Evolutionary conservation across 495 filamentous ascomycete genomes (phyloP).

Genomic region (Xylaria cubensis): DNA sequence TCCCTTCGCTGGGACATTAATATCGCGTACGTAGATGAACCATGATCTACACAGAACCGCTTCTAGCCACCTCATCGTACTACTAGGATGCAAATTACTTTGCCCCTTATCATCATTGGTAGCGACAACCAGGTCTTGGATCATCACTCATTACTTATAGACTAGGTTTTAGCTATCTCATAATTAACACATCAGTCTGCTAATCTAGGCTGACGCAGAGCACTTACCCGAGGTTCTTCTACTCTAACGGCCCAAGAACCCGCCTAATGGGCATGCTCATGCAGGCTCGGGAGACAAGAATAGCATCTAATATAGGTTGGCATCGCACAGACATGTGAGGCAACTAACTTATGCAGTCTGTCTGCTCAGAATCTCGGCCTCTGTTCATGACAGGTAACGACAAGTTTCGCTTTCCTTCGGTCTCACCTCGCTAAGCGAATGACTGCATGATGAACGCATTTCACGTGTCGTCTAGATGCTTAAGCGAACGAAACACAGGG

Average conservation of each 20-base stretch:
- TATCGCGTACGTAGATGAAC: slow-evolving; percentile 22
- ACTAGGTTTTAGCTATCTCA: not conserved
- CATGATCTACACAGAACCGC: slow-evolving; percentile 29
- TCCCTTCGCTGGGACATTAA: slow-evolving; percentile 27
- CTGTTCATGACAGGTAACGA: slow-evolving; percentile 32
- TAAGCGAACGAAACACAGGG: slow-evolving; percentile 42
- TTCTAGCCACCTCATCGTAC: slow-evolving; percentile 30
- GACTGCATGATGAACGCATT: slow-evolving; percentile 31
- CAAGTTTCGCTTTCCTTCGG: slow-evolving; percentile 40
- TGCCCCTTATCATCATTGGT: not conserved
- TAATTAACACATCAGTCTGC: not conserved
- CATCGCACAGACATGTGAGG: slow-evolving; percentile 22
- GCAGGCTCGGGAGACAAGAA: slow-evolving; percentile 31
- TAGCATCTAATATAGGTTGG: slow-evolving; percentile 16
- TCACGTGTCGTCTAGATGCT: slow-evolving; percentile 38
- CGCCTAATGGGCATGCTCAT: slow-evolving; percentile 7
- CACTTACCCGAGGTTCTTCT: slow-evolving; percentile 5
- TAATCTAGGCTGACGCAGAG: slow-evolving; percentile 14
- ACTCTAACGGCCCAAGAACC: slow-evolving; percentile 27
- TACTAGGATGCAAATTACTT: slow-evolving; percentile 14
- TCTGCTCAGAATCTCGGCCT: slow-evolving; percentile 23
- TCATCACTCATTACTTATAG: not conserved
- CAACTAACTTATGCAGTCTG: slow-evolving; percentile 29
- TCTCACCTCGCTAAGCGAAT: slow-evolving; percentile 39
- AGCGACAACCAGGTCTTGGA: not conserved